Conservation (phyloP, 306 rosid genomes). For the Arachis hypogaea region DNA sequence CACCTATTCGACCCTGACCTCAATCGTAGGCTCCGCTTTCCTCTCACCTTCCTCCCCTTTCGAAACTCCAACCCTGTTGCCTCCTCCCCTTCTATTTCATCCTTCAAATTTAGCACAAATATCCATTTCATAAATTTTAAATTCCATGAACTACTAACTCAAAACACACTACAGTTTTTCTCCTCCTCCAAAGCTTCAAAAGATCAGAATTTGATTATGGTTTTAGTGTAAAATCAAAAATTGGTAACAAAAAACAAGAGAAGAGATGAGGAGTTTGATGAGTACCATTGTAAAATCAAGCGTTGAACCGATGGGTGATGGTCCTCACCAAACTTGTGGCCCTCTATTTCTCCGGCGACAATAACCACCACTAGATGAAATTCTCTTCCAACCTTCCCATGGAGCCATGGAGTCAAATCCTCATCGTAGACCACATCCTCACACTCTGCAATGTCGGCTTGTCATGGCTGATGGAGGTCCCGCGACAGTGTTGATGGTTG, state of each 20-base stretch:
- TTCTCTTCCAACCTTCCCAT: conserved; percentile 82
- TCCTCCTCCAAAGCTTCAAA: no score
- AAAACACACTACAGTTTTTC: no score
- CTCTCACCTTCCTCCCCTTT: no score
- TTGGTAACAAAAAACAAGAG: no score
- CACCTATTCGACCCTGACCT: no score
- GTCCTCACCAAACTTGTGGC: conserved; percentile 85
- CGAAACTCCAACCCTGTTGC: conserved; percentile 10
- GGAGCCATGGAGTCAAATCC: conserved; percentile 83
- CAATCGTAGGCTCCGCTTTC: no score
- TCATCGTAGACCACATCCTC: conserved; percentile 62
- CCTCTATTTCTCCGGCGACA: conserved; percentile 54
- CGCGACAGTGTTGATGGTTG: conserved; percentile 67
- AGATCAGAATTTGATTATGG: no score
- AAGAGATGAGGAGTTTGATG: conserved; percentile 26
- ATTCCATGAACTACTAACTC: conserved; percentile 58
- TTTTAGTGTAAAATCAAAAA: no score
- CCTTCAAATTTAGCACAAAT: conserved; percentile 36
- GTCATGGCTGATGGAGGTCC: conserved; percentile 62
- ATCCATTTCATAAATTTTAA: conserved; percentile 70
- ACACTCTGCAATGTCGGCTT: conserved; percentile 89
- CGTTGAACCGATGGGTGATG: conserved; percentile 55
- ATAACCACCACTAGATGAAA: conserved; percentile 54
- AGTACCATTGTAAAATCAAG: conserved; percentile 61
- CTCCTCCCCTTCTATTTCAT: conserved; percentile 63